Base-by-base conservation (phyloP, 2,329 filamentous ascomycete genomes). In the Amauroascus niger region DNA sequence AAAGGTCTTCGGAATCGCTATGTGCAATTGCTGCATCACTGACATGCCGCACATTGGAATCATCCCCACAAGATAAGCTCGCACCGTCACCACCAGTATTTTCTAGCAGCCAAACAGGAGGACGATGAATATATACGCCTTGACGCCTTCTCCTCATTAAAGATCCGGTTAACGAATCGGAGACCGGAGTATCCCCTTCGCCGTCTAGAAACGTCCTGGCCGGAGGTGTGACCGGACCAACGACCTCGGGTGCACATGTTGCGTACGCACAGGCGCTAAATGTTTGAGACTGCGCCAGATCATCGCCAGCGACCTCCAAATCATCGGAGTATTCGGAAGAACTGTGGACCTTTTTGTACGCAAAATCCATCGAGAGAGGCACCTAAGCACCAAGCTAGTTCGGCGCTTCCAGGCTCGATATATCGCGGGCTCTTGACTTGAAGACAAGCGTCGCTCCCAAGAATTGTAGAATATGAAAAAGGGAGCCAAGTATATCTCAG, bases 91-190 rank as follows among this genome's bases (percentile, higher is more conserved):
- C 40, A 39, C 50, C 30, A 20, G 39, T 24, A 28, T 6, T 6
- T 5, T n/a, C 35, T 22, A 32, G 14, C 4, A 8, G 59, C 60
- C 62, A 66, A 11, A 67, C 61, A 1, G 65, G 63, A 30, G 65
- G 65, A 18, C 66, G 61, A 53, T 63, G 59, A 45, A 65, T 62
- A 51, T 69, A 68, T 44, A 65, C 60, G 1, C 60, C 64, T 54
- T 63, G 65, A 20, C 67, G 64, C 55, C 65, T 62, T 47, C 54
- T 61, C 41, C 45, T 56, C 22, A 57, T 49, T 30, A 65, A 53
- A 7, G 64, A 64, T 44, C 61, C 62, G 16, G 59, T 55, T 7
- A 58, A 48, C 14, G 49, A 58, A 7, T 57, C 55, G 18, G 53
- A 43, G 33, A 59, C 58, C 5, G 56, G 59, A 20, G 53, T 55